phyloP scores from a whole-genome alignment of 108 stramenopile species.

The Cyclostephanos tholiformis region DNA sequence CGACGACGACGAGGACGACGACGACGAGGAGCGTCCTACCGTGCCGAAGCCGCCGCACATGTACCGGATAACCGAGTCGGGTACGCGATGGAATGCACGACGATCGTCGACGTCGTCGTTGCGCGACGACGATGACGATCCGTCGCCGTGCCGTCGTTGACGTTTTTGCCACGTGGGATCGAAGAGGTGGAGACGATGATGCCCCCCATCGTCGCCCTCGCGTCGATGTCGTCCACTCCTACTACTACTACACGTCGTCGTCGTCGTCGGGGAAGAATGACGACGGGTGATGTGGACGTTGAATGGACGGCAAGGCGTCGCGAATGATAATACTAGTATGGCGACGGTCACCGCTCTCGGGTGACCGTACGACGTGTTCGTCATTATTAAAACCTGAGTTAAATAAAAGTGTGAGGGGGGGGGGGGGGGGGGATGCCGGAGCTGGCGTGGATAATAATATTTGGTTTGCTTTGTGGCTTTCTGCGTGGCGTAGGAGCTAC shows the following conservation, averaged over 20 bases:
- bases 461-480: no score
- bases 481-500: no score
- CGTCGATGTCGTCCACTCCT: no score
- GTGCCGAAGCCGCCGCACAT: conserved; percentile 27
- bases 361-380: no score
- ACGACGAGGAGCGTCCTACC: not conserved
- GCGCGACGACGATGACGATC: no score
- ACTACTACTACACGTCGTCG: no score
- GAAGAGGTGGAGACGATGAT: conserved; percentile 1
- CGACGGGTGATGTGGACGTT: not conserved
- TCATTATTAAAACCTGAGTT: no score
- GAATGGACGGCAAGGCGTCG: not conserved
- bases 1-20: no score
- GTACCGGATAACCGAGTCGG: conserved; percentile 25
- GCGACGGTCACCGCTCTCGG: not conserved
- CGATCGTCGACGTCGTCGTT: not conserved
- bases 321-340: not conserved
- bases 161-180: conserved; percentile 1
- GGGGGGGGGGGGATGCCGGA: no score
- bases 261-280: not conserved
- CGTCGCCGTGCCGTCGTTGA: not conserved
- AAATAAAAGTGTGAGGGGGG: no score
- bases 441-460: no score
- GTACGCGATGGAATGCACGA: conserved; percentile 16
- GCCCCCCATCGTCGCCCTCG: not conserved